Evolutionary conservation across 805 yeast genomes (phyloP).

Genomic region (Komagataella pastoris): DNA sequence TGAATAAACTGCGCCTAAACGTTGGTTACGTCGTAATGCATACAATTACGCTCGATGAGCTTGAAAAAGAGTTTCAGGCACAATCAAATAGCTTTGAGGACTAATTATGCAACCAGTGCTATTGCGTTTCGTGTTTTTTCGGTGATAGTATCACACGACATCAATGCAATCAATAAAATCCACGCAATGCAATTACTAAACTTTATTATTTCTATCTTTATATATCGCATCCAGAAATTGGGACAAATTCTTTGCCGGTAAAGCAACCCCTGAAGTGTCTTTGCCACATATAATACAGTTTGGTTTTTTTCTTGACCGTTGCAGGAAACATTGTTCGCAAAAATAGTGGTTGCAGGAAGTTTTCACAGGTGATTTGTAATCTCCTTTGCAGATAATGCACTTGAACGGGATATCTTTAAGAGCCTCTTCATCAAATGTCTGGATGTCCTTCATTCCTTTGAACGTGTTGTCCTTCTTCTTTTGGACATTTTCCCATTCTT

Average conservation of each 20-base stretch:
- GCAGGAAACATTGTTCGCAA: slow-evolving; percentile 48
- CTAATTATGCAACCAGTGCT: background rate
- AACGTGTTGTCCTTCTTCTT: slow-evolving; percentile 9
- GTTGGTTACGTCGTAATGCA: background rate
- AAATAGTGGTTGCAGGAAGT: slow-evolving; percentile 53
- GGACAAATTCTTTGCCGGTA: slow-evolving; percentile 31
- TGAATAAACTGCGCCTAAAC: background rate
- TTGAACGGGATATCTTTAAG: slow-evolving; percentile 34
- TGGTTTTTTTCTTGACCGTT: slow-evolving; percentile 25
- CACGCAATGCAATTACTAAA: background rate
- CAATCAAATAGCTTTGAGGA: background rate
- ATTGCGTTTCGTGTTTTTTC: background rate
- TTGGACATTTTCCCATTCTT: slow-evolving; percentile 52
- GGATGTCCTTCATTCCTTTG: background rate
- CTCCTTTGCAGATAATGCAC: slow-evolving; percentile 46
- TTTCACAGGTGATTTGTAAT: slow-evolving; percentile 40
- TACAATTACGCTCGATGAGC: too few species aligned
- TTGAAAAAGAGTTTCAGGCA: background rate
- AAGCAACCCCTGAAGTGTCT: slow-evolving; percentile 48
- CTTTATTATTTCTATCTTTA: too few species aligned
- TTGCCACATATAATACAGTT: slow-evolving; percentile 44
- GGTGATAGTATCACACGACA: background rate
- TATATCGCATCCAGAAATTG: background rate
- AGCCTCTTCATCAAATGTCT: slow-evolving; percentile 3
- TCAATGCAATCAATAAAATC: too few species aligned